Evolutionary conservation across 1,284 basidiomycete genomes (phyloP).

Genomic region (Ustilago nuda): DNA sequence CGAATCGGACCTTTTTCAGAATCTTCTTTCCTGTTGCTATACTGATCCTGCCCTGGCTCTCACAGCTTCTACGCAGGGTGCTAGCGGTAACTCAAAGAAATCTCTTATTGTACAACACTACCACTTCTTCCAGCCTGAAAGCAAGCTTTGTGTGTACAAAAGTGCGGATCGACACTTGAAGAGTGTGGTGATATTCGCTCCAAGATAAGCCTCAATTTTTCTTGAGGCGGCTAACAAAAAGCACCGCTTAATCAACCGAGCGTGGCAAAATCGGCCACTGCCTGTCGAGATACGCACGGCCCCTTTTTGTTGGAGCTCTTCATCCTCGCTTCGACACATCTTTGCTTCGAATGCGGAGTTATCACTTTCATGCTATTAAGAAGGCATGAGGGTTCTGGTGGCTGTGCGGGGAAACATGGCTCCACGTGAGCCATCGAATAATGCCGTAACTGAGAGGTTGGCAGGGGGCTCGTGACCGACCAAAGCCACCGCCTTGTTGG

Average conservation of each 20-base stretch:
- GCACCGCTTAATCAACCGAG: neutral
- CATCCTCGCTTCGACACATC: neutral
- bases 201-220: no score
- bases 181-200: no score
- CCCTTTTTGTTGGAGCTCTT: neutral
- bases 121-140: neutral
- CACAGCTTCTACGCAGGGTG: no score
- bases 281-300: constrained; percentile 31
- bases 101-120: neutral
- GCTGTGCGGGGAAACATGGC: constrained; percentile 3
- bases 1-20: neutral
- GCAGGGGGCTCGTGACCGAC: no score
- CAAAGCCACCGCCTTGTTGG: no score
- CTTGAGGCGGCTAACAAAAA: neutral
- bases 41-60: no score
- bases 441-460: no score
- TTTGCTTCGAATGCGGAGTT: neutral
- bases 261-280: constrained; percentile 5
- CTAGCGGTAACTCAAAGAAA: no score
- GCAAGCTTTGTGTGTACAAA: neutral
- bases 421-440: neutral
- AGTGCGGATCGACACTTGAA: no score
- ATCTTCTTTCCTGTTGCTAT: neutral
- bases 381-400: neutral
- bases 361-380: neutral